Conservation (phyloP, 2,329 filamentous ascomycete species). For the Alternaria brassicicola region DNA sequence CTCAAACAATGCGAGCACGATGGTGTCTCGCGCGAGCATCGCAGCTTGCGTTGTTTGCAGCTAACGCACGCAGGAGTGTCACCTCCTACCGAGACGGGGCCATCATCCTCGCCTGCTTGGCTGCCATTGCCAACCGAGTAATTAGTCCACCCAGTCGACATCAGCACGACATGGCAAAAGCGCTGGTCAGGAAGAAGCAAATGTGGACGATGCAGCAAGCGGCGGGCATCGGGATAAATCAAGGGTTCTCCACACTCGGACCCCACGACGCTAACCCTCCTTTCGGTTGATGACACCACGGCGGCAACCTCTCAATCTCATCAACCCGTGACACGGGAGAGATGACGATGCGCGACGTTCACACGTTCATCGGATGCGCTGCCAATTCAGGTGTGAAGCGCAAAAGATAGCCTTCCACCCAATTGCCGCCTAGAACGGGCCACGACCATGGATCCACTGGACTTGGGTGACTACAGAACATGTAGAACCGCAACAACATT, state of each 20-base stretch:
- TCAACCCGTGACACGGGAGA: background rate
- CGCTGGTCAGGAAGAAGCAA: slow-evolving; percentile 23
- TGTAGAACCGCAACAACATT: background rate
- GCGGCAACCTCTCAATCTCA: background rate
- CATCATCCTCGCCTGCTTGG: slow-evolving; percentile 34
- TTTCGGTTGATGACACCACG: slow-evolving; percentile 25
- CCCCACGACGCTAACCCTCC: slow-evolving; percentile 29
- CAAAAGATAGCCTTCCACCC: background rate
- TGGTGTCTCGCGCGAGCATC: slow-evolving; percentile 40
- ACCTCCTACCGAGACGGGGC: slow-evolving; percentile 31
- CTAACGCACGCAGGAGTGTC: slow-evolving; percentile 41
- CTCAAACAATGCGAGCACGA: slow-evolving; percentile 43
- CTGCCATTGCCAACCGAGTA: slow-evolving; percentile 36
- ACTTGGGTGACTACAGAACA: background rate
- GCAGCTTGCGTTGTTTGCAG: slow-evolving; percentile 43
- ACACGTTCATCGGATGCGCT: background rate
- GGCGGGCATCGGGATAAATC: slow-evolving; percentile 38
- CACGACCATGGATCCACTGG: background rate
- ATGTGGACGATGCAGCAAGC: slow-evolving; percentile 30
- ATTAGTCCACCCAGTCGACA: slow-evolving; percentile 44
- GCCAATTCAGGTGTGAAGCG: background rate
- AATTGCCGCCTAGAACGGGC: background rate
- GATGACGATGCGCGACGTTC: background rate
- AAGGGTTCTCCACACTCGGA: slow-evolving; percentile 26
- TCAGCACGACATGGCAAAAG: slow-evolving; percentile 32